Base-by-base conservation (phyloP, 2,329 filamentous ascomycete genomes). In the Alternaria sp. region DNA sequence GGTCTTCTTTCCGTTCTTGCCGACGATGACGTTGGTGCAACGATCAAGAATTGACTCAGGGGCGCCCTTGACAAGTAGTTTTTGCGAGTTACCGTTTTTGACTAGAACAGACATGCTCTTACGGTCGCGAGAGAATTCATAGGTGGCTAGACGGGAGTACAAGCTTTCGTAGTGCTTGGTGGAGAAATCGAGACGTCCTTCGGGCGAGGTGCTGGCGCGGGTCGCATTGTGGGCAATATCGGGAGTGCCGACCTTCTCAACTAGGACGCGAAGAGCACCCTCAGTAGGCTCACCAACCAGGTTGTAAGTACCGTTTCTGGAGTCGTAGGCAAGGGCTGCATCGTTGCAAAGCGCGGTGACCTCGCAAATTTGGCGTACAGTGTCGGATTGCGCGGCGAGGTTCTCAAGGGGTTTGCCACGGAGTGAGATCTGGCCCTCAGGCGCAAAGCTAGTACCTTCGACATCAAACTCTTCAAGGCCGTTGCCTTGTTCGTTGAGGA, bases 31-130 rank as follows among this genome's bases (percentile, higher is more conserved):
- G 72, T 94, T 87, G 48, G 92, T 90, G 83, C 95, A 99, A 60
- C 96, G 90, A 70, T 97, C 94, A 62, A 99, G 86, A 68, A 99
- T 89, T 11, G 93, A 92, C 79, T 99, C 95, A 5, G 95, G 95
- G 21, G 96, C 95, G 71, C 95, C 95, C 81, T 99, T 99, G 66
- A 99, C 93, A 48, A 99, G 85, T 10, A 99, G 88, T 76, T 90
- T 93, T 80, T 95, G 87, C 51, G 87, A 79, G 49, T 84, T 82
- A 55, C 86, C 89, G 54, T 85, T 84, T 65, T 90, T 85, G 62
- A 96, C 92, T 58, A 98, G 82, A 34, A 99, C 96, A 46, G 95
- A 99, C 95, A 99, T 99, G 80, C 94, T 98, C 86, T 99, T 99
- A 63, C 95, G 88, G 79, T 99, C 95, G 70, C 95, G 89, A 1